phyloP scores from a whole-genome alignment of 805 yeast species.

The Wickerhamomyces canadensis region DNA sequence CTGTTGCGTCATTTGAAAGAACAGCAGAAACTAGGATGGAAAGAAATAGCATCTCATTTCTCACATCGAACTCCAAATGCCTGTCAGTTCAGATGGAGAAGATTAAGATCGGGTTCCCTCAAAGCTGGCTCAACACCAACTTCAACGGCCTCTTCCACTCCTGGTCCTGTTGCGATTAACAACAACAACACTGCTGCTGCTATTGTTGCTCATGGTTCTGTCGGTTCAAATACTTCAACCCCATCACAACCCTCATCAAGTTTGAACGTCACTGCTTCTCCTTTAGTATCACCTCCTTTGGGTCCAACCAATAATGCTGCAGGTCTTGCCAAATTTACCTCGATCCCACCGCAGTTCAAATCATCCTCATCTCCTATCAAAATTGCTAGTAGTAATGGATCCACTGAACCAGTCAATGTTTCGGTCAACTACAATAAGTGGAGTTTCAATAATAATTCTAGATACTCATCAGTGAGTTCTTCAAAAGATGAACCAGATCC shows the following conservation, averaged over 20 bases:
- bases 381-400: conserved; percentile 1
- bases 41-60: conserved; percentile 77
- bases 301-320: neutral
- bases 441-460: conserved; percentile 4
- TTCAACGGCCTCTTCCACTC: conserved; percentile 1
- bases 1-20: conserved; percentile 73
- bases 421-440: conserved; percentile 8
- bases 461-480: neutral
- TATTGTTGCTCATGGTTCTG: neutral
- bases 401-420: conserved; percentile 2
- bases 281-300: neutral
- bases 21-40: conserved; percentile 82
- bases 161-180: neutral
- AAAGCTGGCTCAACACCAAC: conserved; percentile 15
- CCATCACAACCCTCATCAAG: neutral
- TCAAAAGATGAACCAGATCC: conserved; percentile 9
- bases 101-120: conserved; percentile 44
- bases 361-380: neutral
- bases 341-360: conserved; percentile 3
- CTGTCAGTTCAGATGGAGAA: conserved; percentile 85
- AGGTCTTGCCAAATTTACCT: neutral
- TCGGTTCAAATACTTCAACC: neutral
- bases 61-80: conserved; percentile 82
- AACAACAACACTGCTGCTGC: conserved; percentile 4
- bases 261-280: neutral